phyloP scores from a whole-genome alignment of 495 filamentous ascomycete species.

The Hamigera avellanea region DNA sequence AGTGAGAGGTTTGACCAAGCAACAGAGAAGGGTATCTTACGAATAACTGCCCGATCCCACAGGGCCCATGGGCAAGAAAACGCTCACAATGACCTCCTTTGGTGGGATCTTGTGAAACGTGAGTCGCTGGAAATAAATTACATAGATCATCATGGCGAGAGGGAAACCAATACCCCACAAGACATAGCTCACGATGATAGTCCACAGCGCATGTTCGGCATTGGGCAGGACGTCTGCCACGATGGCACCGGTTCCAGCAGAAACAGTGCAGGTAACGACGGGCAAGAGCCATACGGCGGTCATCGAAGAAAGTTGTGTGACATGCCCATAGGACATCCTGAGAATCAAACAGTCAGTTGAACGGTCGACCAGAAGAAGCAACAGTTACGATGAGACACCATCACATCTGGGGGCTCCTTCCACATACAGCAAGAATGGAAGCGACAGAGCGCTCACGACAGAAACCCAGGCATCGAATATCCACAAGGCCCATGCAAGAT shows the following conservation, averaged over 20 bases:
- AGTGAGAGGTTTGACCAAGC: too few relatives aligned
- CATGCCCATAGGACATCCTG: slow-evolving; percentile 4
- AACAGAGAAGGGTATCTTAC: too few relatives aligned
- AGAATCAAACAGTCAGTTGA: too few relatives aligned
- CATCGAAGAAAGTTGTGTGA: slow-evolving; percentile 17
- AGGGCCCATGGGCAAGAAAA: slow-evolving; percentile 43
- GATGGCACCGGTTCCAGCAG: slow-evolving; percentile 34
- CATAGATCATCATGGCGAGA: slow-evolving; percentile 33
- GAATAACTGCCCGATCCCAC: slow-evolving; percentile 37
- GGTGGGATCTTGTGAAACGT: slow-evolving; percentile 35
- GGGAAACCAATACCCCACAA: slow-evolving; percentile 42
- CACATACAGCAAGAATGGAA: slow-evolving; percentile 5
- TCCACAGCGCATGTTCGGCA: slow-evolving; percentile 30
- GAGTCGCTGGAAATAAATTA: slow-evolving; percentile 44
- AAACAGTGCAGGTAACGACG: slow-evolving; percentile 37
- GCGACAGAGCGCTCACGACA: slow-evolving; percentile 19
- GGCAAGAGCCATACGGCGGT: slow-evolving; percentile 44
- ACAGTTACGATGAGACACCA: too few relatives aligned
- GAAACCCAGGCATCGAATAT: slow-evolving; percentile 35
- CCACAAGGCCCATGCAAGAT: slow-evolving; percentile 35
- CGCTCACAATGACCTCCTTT: slow-evolving; percentile 37
- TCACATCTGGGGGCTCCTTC: too few relatives aligned
- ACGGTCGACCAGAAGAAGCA: too few relatives aligned
- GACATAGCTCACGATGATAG: slow-evolving; percentile 38
- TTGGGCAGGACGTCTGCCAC: slow-evolving; percentile 34